Base-by-base conservation (phyloP, 1,284 basidiomycete genomes). In the Mycena sp. region DNA sequence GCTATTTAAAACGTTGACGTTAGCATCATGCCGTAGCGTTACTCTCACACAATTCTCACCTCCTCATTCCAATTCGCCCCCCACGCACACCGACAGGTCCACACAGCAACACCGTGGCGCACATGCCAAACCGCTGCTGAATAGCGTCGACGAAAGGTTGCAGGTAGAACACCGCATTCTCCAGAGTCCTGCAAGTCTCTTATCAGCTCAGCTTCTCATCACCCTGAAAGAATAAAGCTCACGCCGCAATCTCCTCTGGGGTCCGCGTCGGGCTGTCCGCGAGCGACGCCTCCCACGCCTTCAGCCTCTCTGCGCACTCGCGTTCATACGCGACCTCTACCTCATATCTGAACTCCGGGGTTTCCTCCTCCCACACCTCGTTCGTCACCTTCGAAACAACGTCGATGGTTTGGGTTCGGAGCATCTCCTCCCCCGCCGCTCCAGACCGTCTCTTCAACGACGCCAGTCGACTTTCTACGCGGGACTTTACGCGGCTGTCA, bases 121-220 rank as follows among this genome's bases (percentile, higher is more conserved):
- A 46, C 44, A 46, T 46, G 13, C 44, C 44, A 16, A 11, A 46
- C 4, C 44, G 22, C 2, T 65, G 41, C 11, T 13, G 9, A 9
- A 65, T 65, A 5, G 55, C 20, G 13, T 65, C 64, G 1, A 59
- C 41, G 14, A 65, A 59, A 5, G 64, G 64, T 20, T 62, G 60
- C 0, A 62, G 44, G 11, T 62, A 62, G 34, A 37, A 55, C 2
- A 37, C 62, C 0, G 62, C 69, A n/a, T 64, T 70, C 6, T 61
- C 39, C 10, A 70, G 41, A 0, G 56, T 22, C 3, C 62, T 70
- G 34, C 16, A 25, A 25, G 25, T 25, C 25, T 25, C 25, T 25
- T 6, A 56, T 10, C 56, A 48, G 2, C 13, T n/a, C 34, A 25
- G 25, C 25, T 25, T 11, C 22, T 10, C 30, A 5, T n/a, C 20